phyloP scores from a whole-genome alignment of 2,329 filamentous ascomycete genomes.

The Huntiella decipiens region DNA sequence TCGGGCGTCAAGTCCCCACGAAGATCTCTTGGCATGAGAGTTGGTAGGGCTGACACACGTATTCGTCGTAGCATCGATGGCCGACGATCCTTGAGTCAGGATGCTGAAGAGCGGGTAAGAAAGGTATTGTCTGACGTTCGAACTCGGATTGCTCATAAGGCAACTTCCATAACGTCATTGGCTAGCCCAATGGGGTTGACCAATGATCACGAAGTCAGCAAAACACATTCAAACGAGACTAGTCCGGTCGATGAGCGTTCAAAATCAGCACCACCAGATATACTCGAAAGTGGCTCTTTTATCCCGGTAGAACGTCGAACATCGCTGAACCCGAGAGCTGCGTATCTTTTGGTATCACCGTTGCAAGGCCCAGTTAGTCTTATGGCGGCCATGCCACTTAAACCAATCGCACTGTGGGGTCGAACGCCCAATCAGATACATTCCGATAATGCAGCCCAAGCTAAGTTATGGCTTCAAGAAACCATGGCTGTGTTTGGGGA shows the following conservation, averaged over 20 bases:
- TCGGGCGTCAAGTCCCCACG: conserved; percentile 14
- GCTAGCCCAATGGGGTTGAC: background rate
- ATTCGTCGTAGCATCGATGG: conserved; percentile 24
- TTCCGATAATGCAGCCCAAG: conserved; percentile 21
- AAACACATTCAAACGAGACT: background rate
- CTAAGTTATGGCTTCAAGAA: conserved; percentile 36
- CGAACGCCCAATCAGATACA: background rate
- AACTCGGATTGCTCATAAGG: conserved; percentile 18
- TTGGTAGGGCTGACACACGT: conserved; percentile 30
- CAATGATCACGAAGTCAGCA: background rate
- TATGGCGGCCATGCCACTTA: conserved; percentile 42
- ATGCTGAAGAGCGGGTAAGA: conserved; percentile 29
- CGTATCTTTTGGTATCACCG: conserved; percentile 51
- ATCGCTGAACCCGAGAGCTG: conserved; percentile 16
- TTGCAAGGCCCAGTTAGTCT: conserved; percentile 39
- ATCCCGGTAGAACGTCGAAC: too few relatives aligned
- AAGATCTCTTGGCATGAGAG: conserved; percentile 23
- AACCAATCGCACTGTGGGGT: background rate
- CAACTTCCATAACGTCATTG: conserved; percentile 11
- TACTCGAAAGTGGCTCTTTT: too few relatives aligned
- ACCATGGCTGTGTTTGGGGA: conserved; percentile 59
- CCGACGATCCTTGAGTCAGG: conserved; percentile 20
- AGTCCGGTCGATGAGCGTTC: too few relatives aligned
- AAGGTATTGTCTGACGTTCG: conserved; percentile 30
- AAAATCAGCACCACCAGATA: too few relatives aligned